Evolutionary conservation across 441 rosid genomes (phyloP).

Genomic region (Populus hybrid): DNA sequence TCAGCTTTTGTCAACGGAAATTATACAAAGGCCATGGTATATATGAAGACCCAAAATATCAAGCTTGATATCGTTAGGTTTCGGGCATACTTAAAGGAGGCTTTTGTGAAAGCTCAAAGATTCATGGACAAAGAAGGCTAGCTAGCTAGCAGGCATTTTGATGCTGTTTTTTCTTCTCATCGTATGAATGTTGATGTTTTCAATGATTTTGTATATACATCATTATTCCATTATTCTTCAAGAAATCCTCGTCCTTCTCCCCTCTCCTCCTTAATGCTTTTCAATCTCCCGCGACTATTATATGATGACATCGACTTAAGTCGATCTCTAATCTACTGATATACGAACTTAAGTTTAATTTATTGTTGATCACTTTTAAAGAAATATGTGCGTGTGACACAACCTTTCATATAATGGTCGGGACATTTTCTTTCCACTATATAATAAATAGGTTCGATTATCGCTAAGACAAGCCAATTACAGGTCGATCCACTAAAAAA

Average conservation of each 20-base stretch:
- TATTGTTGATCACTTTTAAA: not conserved
- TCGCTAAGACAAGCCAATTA: not conserved
- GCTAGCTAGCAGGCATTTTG: not conserved
- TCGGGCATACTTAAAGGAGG: conserved; percentile 13
- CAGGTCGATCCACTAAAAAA: not conserved
- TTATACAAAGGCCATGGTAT: conserved; percentile 17
- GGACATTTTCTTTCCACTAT: not conserved
- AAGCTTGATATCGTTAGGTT: conserved; percentile 23
- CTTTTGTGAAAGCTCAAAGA: conserved; percentile 14
- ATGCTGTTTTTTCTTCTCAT: not conserved
- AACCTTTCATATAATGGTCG: not conserved
- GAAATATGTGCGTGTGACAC: not conserved
- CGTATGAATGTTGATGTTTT: not conserved
- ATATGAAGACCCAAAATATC: conserved; percentile 28
- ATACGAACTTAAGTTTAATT: no score
- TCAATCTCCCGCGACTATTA: not conserved
- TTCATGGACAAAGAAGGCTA: conserved; percentile 22
- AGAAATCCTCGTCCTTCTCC: not conserved
- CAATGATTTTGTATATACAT: no score
- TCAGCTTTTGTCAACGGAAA: not conserved
- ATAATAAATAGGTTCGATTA: not conserved
- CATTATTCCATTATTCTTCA: not conserved
- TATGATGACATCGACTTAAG: not conserved
- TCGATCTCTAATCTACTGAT: not conserved
- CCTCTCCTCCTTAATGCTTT: not conserved